Conservation (phyloP, 108 stramenopile species). For the Craspedostauros australis region DNA sequence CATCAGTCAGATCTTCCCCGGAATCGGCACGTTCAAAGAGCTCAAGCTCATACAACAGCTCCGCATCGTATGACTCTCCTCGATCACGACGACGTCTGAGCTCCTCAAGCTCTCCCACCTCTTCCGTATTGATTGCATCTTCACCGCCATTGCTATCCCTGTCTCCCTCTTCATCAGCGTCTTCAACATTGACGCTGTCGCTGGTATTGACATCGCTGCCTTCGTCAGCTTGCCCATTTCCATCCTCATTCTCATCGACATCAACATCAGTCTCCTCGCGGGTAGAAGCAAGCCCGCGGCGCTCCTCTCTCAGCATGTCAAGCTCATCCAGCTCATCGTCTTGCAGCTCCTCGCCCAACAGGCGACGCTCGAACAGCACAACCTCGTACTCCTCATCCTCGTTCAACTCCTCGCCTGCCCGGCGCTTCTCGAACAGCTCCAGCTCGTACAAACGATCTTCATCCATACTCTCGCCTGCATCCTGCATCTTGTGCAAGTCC, state of each 20-base stretch:
- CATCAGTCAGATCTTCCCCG: not conserved
- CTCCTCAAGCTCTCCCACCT: not conserved
- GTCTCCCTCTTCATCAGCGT: no score
- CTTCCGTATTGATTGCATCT: no score
- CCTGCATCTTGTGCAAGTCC: slow-evolving; percentile 3
- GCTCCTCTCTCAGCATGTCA: slow-evolving; percentile 1
- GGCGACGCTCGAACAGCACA: not conserved
- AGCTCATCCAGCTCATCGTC: slow-evolving; percentile 13
- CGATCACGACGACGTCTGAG: not conserved
- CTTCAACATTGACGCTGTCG: slow-evolving; percentile 1
- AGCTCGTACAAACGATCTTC: slow-evolving; percentile 20
- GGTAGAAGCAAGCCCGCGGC: not conserved
- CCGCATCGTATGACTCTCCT: not conserved
- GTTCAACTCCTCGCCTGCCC: slow-evolving; percentile 15
- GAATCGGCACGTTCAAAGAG: not conserved
- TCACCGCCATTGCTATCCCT: no score
- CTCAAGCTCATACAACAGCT: slow-evolving; percentile 8
- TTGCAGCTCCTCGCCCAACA: slow-evolving; percentile 1
- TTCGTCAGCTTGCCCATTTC: not conserved
- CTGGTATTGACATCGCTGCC: not conserved
- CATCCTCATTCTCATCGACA: not conserved
- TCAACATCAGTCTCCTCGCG: not conserved
- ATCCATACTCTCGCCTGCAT: slow-evolving; percentile 12
- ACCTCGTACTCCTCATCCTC: slow-evolving; percentile 9
- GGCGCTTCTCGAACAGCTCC: slow-evolving; percentile 13